Base-by-base conservation (phyloP, 805 yeast species). In the Sugiyamaella lignohabitans region DNA sequence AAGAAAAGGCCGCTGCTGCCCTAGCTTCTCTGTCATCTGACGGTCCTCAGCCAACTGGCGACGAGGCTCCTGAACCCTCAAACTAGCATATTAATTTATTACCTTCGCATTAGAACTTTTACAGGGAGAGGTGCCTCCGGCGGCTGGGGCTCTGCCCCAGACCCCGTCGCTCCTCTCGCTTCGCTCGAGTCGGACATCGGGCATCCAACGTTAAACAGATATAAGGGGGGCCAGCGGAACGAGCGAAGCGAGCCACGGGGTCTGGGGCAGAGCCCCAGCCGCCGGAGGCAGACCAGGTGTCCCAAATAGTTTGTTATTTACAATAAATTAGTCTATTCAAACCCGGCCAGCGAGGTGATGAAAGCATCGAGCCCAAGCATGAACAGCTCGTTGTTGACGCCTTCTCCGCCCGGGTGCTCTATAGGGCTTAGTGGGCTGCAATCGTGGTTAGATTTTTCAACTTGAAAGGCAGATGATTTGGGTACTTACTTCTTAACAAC, bases 401-500 rank as follows among this genome's bases (percentile, higher is more conserved):
- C 75, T 36, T 68, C 71, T 0, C 72, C 76, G 5, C 71, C 74
- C 24, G 65, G 55, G 58, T 77, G 81, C 57, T 82, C 87, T 5
- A 81, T 75, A 1, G 79, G 82, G 43, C 76, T 65, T 44, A 77
- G 59, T 8, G 79, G 75, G 50, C 63, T 63, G 20, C 11, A 17
- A 35, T 27, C n/a, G n/a, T 27, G 32, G 32, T 27, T 27, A 27
- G 32, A 8, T 27, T 27, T 8, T 8, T 34, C 14, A 47, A 17
- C 2, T 16, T 11, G 20, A 42, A 34, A 40, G 42, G 32, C 32
- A 27, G 39, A 58, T 36, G 64, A 58, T 11, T 59, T n/a, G n/a
- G 58, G 49, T 14, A 53, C 63, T 84, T 83, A 53, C 63, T 86
- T 86, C 59, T 76, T 73, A 18, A 78, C 83, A 10, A 86, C 79